A percentile compares a stretch with the other conserved stretches of the same genome.
phyloP scores from a whole-genome alignment of 257 asterid species.

The Jacaranda mimosifolia region DNA sequence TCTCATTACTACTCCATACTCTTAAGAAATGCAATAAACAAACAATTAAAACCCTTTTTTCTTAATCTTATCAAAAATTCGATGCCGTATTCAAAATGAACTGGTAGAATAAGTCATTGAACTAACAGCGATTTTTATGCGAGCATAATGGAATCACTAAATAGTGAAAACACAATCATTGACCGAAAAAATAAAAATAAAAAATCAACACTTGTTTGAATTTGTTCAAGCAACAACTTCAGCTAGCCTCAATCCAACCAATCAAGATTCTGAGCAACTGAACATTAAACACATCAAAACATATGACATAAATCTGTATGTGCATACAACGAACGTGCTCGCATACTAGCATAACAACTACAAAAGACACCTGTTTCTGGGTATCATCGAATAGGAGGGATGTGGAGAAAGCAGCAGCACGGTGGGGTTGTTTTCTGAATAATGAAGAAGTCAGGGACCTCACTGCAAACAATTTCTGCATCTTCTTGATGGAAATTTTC shows the following conservation, averaged over 20 bases:
- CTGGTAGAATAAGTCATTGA: not conserved
- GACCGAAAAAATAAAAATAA: not conserved
- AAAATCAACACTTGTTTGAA: constrained; percentile 1
- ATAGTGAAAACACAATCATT: not conserved
- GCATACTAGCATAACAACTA: not conserved
- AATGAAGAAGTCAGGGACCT: constrained; percentile 62
- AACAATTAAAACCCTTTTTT: constrained; percentile 14
- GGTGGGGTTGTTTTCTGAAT: constrained; percentile 45
- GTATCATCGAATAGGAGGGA: constrained; percentile 88
- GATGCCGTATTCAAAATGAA: constrained; percentile 8
- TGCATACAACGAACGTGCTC: not conserved
- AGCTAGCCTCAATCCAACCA: constrained; percentile 23
- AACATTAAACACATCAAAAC: not conserved
- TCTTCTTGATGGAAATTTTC: constrained; percentile 31
- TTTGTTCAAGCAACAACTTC: not conserved
- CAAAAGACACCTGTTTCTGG: constrained; percentile 70
- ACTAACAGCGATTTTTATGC: not conserved
- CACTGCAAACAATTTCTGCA: constrained; percentile 69
- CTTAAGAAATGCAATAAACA: constrained; percentile 11
- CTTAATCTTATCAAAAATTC: not conserved
- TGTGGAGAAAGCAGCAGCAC: constrained; percentile 67
- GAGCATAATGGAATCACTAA: not conserved
- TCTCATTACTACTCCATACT: not conserved
- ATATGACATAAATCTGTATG: not conserved
- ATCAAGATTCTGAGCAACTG: not conserved